A percentile compares a stretch with the other conserved stretches of the same genome.
Evolutionary conservation across 2,329 filamentous ascomycete species (phyloP).

Genomic region (Pestalotiopsis sp.): DNA sequence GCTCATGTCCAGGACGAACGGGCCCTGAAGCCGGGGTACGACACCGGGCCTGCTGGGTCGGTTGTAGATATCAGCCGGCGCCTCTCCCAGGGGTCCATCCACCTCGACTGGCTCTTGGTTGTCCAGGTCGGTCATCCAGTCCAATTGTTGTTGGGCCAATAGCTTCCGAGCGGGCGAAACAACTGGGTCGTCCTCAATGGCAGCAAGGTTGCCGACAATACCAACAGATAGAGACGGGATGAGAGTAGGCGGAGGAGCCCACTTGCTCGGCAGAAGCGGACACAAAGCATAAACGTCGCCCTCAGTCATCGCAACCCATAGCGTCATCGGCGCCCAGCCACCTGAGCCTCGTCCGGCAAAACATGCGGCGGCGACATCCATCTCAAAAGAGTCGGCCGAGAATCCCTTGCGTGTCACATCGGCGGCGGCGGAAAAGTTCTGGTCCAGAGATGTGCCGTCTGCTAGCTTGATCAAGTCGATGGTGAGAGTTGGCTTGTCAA

Average conservation of each 20-base stretch:
- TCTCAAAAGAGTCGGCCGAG: slow-evolving; percentile 86
- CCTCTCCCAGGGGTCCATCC: slow-evolving; percentile 51
- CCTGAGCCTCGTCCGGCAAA: slow-evolving; percentile 71
- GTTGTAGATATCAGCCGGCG: slow-evolving; percentile 56
- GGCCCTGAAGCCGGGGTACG: slow-evolving; percentile 63
- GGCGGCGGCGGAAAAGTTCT: slow-evolving; percentile 79
- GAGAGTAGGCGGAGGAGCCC: slow-evolving; percentile 76
- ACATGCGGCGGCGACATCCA: slow-evolving; percentile 88
- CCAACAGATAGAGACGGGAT: slow-evolving; percentile 83
- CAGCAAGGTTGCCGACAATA: slow-evolving; percentile 73
- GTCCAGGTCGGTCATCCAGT: slow-evolving; percentile 70
- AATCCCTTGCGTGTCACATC: slow-evolving; percentile 79
- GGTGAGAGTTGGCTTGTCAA: slow-evolving; percentile 79
- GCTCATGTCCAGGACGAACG: slow-evolving; percentile 60
- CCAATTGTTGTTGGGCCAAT: slow-evolving; percentile 64
- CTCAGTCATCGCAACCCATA: slow-evolving; percentile 94
- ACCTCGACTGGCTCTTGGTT: slow-evolving; percentile 61
- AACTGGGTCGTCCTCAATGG: slow-evolving; percentile 60
- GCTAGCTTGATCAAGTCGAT: slow-evolving; percentile 88
- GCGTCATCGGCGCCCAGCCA: slow-evolving; percentile 93
- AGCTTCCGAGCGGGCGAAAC: slow-evolving; percentile 56
- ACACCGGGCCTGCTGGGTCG: slow-evolving; percentile 60
- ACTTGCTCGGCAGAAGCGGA: slow-evolving; percentile 83
- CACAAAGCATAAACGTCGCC: slow-evolving; percentile 94
- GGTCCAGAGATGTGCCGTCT: slow-evolving; percentile 78